These are phyloP conservation scores for Spinacia oleracea DNA, from an alignment of 179 eudicot species.

Conservation along the genomic window DNA sequence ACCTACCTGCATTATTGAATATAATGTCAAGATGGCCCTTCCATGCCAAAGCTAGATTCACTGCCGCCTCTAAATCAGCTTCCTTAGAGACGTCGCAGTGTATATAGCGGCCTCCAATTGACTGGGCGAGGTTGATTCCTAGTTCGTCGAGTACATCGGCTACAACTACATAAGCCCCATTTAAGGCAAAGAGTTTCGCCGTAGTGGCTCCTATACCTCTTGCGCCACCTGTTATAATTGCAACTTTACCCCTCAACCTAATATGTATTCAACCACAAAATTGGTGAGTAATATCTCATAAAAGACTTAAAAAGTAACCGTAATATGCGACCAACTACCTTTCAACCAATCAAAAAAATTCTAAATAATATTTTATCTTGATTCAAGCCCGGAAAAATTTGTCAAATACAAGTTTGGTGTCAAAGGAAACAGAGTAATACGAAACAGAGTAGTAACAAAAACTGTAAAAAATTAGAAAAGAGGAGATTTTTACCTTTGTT, in stretches of 20 bases:
- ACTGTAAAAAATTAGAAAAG: neutral
- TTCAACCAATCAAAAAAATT: neutral
- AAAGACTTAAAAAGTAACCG: neutral
- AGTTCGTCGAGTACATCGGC: conserved; percentile 74
- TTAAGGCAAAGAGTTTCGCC: conserved; percentile 53
- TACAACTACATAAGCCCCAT: conserved; percentile 73
- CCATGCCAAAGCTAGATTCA: conserved; percentile 59
- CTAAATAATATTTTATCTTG: neutral
- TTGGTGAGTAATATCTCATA: neutral
- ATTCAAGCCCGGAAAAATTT: no score
- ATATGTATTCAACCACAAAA: neutral
- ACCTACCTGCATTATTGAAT: conserved; percentile 77
- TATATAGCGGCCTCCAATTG: conserved; percentile 61
- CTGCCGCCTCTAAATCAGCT: conserved; percentile 59
- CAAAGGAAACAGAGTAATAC: neutral
- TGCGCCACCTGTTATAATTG: conserved; percentile 83
- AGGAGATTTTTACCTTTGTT: conserved; percentile 24
- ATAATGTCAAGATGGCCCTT: conserved; percentile 78
- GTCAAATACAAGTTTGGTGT: neutral
- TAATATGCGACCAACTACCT: neutral
- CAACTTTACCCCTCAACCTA: conserved; percentile 79
- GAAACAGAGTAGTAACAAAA: neutral
- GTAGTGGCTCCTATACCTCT: conserved; percentile 90
- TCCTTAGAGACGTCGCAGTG: conserved; percentile 80
- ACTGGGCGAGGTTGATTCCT: conserved; percentile 52